A percentile compares a stretch with the other conserved stretches of the same genome.
Evolutionary conservation across 352 stramenopile species (phyloP).

Genomic region (Phytophthora idaei): DNA sequence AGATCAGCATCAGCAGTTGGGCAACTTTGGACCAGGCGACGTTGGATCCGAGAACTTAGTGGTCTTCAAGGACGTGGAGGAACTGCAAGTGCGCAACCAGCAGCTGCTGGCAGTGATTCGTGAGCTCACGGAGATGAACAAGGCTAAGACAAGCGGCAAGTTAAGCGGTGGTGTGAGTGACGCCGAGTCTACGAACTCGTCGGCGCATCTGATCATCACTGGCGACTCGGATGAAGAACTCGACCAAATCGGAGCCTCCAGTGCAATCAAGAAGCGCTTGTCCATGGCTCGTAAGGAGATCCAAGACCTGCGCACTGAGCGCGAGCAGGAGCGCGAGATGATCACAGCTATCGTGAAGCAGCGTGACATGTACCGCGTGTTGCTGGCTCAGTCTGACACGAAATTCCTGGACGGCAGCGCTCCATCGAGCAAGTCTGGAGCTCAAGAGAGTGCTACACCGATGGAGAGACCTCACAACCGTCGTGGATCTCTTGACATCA

Average conservation of each 20-base stretch:
- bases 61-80: conserved; percentile 85
- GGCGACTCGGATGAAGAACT: conserved; percentile 72
- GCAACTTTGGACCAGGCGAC: conserved; percentile 28
- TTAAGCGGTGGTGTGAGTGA: conserved; percentile 18
- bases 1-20: conserved; percentile 40
- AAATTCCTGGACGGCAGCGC: conserved; percentile 49
- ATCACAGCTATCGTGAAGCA: conserved; percentile 95
- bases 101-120: conserved; percentile 85
- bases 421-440: conserved; percentile 2
- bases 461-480: conserved; percentile 29
- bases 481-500: conserved; percentile 40
- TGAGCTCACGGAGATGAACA: conserved; percentile 67
- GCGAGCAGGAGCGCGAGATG: conserved; percentile 86
- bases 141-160: conserved; percentile 26
- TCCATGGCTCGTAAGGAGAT: conserved; percentile 78
- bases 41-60: conserved; percentile 78
- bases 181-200: conserved; percentile 22
- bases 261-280: conserved; percentile 59
- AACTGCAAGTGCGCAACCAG: conserved; percentile 93
- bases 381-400: conserved; percentile 91
- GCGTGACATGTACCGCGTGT: conserved; percentile 95
- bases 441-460: conserved; percentile 9
- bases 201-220: conserved; percentile 58
- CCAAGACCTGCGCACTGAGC: conserved; percentile 69
- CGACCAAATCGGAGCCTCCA: conserved; percentile 36